Evolutionary conservation across 495 filamentous ascomycete genomes (phyloP), one percentile per base, ranked within the genome.

Genomic region (Evernia prunastri): DNA sequence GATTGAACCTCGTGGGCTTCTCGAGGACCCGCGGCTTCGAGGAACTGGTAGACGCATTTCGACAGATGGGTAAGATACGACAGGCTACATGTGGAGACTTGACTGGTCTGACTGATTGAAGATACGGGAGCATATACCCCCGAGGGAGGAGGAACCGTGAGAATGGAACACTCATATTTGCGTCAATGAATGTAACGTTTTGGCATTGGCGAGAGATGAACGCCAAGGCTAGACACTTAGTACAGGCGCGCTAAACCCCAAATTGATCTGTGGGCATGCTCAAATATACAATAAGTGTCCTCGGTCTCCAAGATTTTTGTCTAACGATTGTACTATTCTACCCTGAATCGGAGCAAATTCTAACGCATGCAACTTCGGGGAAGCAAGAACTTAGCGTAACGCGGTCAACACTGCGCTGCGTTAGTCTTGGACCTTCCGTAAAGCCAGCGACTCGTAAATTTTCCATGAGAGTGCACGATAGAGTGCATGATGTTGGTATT

Each of bases 1-100:
- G 92, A 58, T 86, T 87, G 78, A 94, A 96, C 65, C 86, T 86
- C 66, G 87, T 82, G 5, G 92, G 92, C 73, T 94, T 87, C 60
- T 83, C 86, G 64, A 96, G 87, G 2, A 89, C 79, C 57, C 81
- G 77, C 25, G 80, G 81, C 67, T 86, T 87, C 60, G 65, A 59
- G 27, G 66, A 20, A 39, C 27, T 62, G 12, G 60, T 59, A n/a
- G 67, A 67, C 25, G 69, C 62, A 63, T 63, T 39, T 40, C 63
- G 58, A 51, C 56, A 60, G 20, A 58, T 11, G 33, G 49, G 36
- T 6, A 53, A 36, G 20, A 31, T 51, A 9, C n/a, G 37, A 40
- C 25, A 35, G 37, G 25, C 33, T 23, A 36, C 15, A 25, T n/a
- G 8, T 23, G 27, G 25, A 20, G 33, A 56, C 42, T 20, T 31